Base-by-base conservation (phyloP, 2,329 filamentous ascomycete genomes). In the Alternaria sp. region DNA sequence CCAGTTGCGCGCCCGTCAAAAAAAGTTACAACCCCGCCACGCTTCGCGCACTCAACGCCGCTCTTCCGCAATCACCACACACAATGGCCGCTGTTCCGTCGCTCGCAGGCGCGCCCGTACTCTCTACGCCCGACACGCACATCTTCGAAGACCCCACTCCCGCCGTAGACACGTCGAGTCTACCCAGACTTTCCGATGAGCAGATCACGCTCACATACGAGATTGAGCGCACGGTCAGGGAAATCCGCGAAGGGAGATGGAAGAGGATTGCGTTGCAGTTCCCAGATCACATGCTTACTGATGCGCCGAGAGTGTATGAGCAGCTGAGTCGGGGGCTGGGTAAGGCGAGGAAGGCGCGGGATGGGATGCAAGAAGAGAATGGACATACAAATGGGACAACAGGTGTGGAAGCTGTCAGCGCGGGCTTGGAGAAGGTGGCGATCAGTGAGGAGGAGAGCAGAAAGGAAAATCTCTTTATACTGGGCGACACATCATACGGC, bases 401-500 rank as follows among this genome's bases (percentile, higher is more conserved):
- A 4, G 57, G 20, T 6, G 71, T 67, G 30, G 69, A 71, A 15
- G 69, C 69, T 4, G 37, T 76, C 20, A 67, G 60, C 41, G 46
- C 60, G 33, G 57, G 68, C 37, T 33, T 76, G 55, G 65, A 69
- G 23, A 56, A 63, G 2, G 61, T 63, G 3, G 59, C 60, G 1
- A 61, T 74, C 46, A 53, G 55, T 9, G 60, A 72, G 15, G 54
- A 68, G 5, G 56, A 59, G n/a, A 60, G 65, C 10, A 25, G 3
- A 2, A 70, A 80, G 3, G 80, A 82, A 58, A 81, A 85, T 65
- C 84, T 98, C 56, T 97, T 92, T 72, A 94, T 99, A 64, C 84
- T 99, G 18, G 96, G 91, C 30, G 96, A 99, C 79, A 98, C 96
- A 3, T 97, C 95, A 2, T 99, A 98, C 80, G 96, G 96, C 63